phyloP scores from a whole-genome alignment of 2,329 filamentous ascomycete genomes.

The Curvularia hawaiiensis region DNA sequence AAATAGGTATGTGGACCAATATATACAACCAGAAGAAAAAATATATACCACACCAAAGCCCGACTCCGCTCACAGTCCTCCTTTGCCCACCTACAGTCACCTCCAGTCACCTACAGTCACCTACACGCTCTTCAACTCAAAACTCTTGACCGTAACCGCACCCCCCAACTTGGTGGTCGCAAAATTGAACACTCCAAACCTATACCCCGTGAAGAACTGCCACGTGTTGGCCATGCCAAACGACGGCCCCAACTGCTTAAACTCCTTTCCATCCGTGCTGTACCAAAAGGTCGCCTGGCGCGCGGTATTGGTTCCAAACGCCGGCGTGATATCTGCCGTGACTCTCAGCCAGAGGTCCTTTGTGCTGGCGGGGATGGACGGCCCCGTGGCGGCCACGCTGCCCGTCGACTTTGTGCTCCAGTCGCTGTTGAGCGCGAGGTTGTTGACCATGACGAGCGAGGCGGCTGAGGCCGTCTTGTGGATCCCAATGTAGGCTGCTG shows the following conservation, averaged over 20 bases:
- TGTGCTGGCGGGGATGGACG: constrained; percentile 16
- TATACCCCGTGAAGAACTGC: constrained; percentile 49
- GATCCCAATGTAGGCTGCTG: constrained; percentile 60
- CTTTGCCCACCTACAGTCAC: too few relatives aligned
- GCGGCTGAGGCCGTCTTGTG: constrained; percentile 47
- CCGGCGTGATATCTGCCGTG: constrained; percentile 45
- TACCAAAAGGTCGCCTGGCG: constrained; percentile 44
- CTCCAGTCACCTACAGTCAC: too few relatives aligned
- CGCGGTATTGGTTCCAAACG: constrained; percentile 30
- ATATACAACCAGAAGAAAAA: neutral
- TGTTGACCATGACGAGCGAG: constrained; percentile 45
- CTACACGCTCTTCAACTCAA: constrained; percentile 19
- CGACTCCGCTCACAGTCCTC: too few relatives aligned
- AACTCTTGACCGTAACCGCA: constrained; percentile 31
- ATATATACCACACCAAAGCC: too few relatives aligned
- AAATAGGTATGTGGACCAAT: neutral
- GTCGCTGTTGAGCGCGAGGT: constrained; percentile 46
- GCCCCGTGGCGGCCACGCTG: constrained; percentile 33
- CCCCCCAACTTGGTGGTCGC: constrained; percentile 45
- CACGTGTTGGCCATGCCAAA: constrained; percentile 45
- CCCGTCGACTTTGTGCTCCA: constrained; percentile 44
- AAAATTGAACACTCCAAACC: constrained; percentile 48
- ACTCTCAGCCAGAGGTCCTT: constrained; percentile 43
- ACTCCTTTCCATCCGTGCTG: constrained; percentile 44
- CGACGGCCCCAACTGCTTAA: constrained; percentile 36